Percentiles rank a stretch among this genome's conserved stretches.
Conservation (phyloP, 768 basidiomycete species). For the Suillus clintonianus region DNA sequence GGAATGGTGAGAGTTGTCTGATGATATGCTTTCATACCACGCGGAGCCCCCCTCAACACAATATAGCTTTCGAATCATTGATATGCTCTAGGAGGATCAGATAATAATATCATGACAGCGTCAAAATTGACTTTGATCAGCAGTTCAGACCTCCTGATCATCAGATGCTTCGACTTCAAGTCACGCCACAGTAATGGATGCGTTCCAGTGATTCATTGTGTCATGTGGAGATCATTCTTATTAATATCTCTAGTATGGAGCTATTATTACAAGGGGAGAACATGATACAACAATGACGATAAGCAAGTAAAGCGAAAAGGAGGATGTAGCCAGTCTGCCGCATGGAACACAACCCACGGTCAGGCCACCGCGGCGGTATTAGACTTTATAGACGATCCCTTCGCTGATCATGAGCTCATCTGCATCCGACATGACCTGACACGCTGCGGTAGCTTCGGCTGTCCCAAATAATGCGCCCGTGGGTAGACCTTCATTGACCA, state of each 20-base stretch:
- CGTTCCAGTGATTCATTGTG: neutral
- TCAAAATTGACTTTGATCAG: no score
- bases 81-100: neutral
- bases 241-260: neutral
- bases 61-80: neutral
- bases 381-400: constrained; percentile 85
- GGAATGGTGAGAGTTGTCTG: neutral
- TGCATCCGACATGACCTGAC: constrained; percentile 70
- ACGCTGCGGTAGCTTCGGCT: constrained; percentile 73
- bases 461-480: constrained; percentile 75
- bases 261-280: constrained; percentile 6
- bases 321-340: neutral
- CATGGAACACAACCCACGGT: neutral
- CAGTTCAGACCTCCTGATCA: neutral
- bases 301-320: constrained; percentile 2
- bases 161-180: neutral
- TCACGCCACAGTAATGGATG: neutral
- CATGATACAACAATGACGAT: constrained; percentile 6
- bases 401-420: constrained; percentile 86
- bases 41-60: neutral
- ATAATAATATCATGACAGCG: neutral
- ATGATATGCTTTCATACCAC: neutral
- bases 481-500: constrained; percentile 76
- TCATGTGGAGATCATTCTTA: neutral
- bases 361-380: constrained; percentile 15